Conservation (phyloP, 1,139 yeast genomes). For the Candida sp. region DNA sequence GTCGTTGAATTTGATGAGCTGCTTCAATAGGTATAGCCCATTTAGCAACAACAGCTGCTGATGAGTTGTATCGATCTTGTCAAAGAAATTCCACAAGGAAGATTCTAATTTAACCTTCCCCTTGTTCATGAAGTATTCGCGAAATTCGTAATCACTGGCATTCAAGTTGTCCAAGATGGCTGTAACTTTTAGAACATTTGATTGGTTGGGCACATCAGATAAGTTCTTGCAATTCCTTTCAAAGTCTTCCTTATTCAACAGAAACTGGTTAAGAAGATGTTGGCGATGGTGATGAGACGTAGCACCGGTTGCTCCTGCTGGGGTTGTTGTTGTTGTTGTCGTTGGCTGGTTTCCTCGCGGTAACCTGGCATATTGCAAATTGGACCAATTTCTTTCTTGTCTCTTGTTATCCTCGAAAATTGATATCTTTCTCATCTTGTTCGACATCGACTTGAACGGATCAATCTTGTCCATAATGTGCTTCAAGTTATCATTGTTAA, state of each 20-base stretch:
- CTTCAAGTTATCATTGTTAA: conserved; percentile 26
- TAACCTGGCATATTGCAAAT: neutral
- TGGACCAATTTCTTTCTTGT: conserved; percentile 39
- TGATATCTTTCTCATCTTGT: conserved; percentile 35
- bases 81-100: conserved; percentile 21
- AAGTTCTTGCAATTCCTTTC: conserved; percentile 11
- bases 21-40: conserved; percentile 14
- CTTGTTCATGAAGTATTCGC: conserved; percentile 24
- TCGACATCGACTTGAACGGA: conserved; percentile 42
- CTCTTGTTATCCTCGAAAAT: conserved; percentile 41
- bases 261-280: neutral
- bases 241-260: conserved; percentile 11
- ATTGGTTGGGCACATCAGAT: conserved; percentile 7
- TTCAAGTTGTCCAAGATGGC: conserved; percentile 11
- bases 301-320: neutral
- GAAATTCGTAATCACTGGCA: conserved; percentile 25
- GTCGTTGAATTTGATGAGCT: conserved; percentile 10
- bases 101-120: conserved; percentile 30
- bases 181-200: conserved; percentile 7
- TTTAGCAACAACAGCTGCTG: conserved; percentile 4
- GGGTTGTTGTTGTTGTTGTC: neutral
- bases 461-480: conserved; percentile 44
- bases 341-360: neutral
- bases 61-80: neutral
- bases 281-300: neutral